Conservation (phyloP, 306 rosid species). For the Casuarina glauca region DNA sequence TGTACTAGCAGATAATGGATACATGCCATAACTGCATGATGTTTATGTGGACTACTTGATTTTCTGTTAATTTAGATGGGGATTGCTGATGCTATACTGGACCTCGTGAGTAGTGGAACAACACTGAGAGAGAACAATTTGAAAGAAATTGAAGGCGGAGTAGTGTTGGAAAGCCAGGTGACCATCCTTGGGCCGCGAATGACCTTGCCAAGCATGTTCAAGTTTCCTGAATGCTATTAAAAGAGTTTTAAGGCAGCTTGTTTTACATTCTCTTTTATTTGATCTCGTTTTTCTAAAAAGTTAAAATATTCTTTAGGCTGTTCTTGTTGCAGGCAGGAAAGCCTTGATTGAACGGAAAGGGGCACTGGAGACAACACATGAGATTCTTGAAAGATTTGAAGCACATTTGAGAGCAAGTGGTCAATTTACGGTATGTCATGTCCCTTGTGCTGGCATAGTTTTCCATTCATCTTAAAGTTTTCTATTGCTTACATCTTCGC, state of each 20-base stretch:
- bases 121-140: slow-evolving; percentile 81
- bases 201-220: slow-evolving; percentile 13
- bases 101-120: slow-evolving; percentile 94
- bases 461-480: slow-evolving; percentile 15
- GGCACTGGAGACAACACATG: slow-evolving; percentile 78
- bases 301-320: slow-evolving; percentile 63
- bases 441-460: background rate
- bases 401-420: slow-evolving; percentile 81
- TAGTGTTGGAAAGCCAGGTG: slow-evolving; percentile 86
- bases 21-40: background rate
- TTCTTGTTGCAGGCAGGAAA: slow-evolving; percentile 85
- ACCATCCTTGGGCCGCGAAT: slow-evolving; percentile 22
- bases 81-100: slow-evolving; percentile 95
- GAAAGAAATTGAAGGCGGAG: slow-evolving; percentile 92
- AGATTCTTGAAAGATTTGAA: slow-evolving; percentile 93
- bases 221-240: slow-evolving; percentile 10
- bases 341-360: slow-evolving; percentile 73
- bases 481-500: slow-evolving; percentile 28
- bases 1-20: background rate
- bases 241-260: slow-evolving; percentile 11
- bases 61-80: slow-evolving; percentile 69
- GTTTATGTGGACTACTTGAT: slow-evolving; percentile 1
- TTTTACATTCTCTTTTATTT: slow-evolving; percentile 24
- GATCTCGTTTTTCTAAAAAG: slow-evolving; percentile 23
- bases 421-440: slow-evolving; percentile 62